These are phyloP conservation scores for Leonotis leonurus DNA, from an alignment of 257 asterid species.

Conservation along the genomic window DNA sequence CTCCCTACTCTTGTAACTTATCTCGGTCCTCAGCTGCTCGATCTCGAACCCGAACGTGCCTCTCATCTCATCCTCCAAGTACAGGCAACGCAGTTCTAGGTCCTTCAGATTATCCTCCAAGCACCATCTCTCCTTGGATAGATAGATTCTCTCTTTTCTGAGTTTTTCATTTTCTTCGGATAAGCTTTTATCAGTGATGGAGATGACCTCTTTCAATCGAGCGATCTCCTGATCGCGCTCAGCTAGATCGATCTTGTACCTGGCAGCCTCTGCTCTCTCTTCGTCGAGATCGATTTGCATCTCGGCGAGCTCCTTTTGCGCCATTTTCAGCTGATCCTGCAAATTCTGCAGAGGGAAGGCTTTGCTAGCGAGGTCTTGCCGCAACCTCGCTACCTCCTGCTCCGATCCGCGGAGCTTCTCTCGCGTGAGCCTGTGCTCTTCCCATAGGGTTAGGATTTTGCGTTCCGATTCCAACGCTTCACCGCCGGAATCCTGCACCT, in stretches of 20 bases:
- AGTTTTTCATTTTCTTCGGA: slow-evolving; percentile 53
- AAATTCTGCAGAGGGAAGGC: slow-evolving; percentile 25
- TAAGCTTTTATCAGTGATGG: too few relatives aligned
- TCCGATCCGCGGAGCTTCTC: slow-evolving; percentile 50
- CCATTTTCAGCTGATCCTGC: slow-evolving; percentile 39
- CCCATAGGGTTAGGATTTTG: slow-evolving; percentile 36
- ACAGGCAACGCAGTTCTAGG: slow-evolving; percentile 47
- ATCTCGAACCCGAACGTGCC: slow-evolving; percentile 29
- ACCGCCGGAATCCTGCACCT: too few relatives aligned
- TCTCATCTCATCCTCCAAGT: slow-evolving; percentile 50
- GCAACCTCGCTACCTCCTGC: slow-evolving; percentile 34
- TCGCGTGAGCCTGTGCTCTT: slow-evolving; percentile 36
- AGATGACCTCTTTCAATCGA: slow-evolving; percentile 39
- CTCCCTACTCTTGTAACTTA: slow-evolving; percentile 22
- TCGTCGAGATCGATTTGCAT: slow-evolving; percentile 39
- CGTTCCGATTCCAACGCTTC: too few relatives aligned
- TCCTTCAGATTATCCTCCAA: slow-evolving; percentile 50
- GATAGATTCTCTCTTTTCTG: slow-evolving; percentile 33
- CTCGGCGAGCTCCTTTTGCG: slow-evolving; percentile 33
- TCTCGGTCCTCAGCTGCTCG: slow-evolving; percentile 30
- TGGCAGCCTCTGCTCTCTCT: slow-evolving; percentile 47
- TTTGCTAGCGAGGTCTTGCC: slow-evolving; percentile 36
- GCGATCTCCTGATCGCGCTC: slow-evolving; percentile 57
- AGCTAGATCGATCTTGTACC: too few relatives aligned
- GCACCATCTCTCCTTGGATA: slow-evolving; percentile 33